Evolutionary conservation across 1,284 basidiomycete genomes (phyloP), one percentile per base, ranked within the genome.

Genomic region (Tausonia pullulans): DNA sequence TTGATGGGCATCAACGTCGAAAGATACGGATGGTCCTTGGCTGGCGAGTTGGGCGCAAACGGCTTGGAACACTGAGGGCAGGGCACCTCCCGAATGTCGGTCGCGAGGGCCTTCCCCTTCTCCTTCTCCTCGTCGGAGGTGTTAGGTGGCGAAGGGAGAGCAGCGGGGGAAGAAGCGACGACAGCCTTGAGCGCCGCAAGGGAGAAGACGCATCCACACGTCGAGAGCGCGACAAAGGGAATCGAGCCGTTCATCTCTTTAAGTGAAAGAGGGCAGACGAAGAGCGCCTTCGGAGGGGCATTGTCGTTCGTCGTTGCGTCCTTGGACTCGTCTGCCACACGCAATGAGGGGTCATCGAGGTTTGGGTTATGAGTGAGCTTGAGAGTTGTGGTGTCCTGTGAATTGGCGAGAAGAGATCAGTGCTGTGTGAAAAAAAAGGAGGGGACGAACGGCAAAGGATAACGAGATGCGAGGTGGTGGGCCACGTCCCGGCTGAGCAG

Each of bases 221-320:
- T 77, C n/a, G 80, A 79, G 68, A 95, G 77, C 73, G 91, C 94
- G 64, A 91, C 84, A 74, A 96, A 96, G 0, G 90, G 88, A 61
- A 88, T 82, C 0, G 78, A 74, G n/a, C 92, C 92, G 68, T 89
- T 90, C 90, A 96, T 95, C 77, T 95, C 93, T 73, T 90, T 90
- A 69, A 91, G 78, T 3, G 86, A 90, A 58, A 96, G 80, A 0
- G 93, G 90, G 77, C 93, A 97, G 63, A 91, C 84, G 70, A 91
- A 96, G 52, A 82, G 82, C 0, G 87, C 81, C 3, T 78, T 78
- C 50, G 83, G 82, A 4, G 71, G 68, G 5, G 74, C 69, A 2
- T 76, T 72, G 41, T 78, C 73, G 51, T 81, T 80, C 65, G 69
- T 69, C 5, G 70, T 67, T 0, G 70, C 65, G 49, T 71, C 16